A percentile compares a stretch with the other conserved stretches of the same genome.
Conservation (phyloP, 345 rosid species). For the Syzygium aromaticum region DNA sequence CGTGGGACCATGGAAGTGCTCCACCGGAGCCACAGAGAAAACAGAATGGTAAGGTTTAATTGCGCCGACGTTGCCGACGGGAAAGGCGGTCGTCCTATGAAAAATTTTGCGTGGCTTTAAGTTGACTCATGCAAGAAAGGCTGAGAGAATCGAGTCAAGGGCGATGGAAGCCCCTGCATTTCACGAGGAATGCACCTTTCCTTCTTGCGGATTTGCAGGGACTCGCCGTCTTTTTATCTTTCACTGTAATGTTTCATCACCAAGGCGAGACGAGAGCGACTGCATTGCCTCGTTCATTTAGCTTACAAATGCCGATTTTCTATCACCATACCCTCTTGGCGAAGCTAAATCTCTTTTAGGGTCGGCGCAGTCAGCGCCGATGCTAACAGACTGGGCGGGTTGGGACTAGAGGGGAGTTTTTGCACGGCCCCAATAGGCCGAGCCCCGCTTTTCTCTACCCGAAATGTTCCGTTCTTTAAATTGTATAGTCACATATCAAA, state of each 20-base stretch:
- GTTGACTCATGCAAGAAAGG: background rate
- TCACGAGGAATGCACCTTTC: background rate
- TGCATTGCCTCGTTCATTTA: no score
- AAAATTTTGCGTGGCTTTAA: background rate
- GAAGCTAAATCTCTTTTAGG: background rate
- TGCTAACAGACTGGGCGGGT: background rate
- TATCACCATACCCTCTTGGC: background rate
- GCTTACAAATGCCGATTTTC: background rate
- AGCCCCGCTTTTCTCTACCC: no score
- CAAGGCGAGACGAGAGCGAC: background rate
- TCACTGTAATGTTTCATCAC: background rate
- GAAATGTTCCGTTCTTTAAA: no score
- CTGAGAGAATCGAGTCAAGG: background rate
- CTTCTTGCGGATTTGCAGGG: background rate
- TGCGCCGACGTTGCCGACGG: background rate
- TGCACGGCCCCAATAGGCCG: rapidly evolving
- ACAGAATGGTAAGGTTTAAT: no score
- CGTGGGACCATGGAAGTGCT: background rate
- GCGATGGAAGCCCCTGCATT: background rate
- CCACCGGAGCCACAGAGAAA: no score
- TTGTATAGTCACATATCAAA: no score
- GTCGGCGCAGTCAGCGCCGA: rapidly evolving
- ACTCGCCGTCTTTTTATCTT: background rate
- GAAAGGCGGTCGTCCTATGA: background rate
- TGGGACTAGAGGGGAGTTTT: background rate